Conservation (phyloP, 169 alveolate species). For the Eimeria praecox region DNA sequence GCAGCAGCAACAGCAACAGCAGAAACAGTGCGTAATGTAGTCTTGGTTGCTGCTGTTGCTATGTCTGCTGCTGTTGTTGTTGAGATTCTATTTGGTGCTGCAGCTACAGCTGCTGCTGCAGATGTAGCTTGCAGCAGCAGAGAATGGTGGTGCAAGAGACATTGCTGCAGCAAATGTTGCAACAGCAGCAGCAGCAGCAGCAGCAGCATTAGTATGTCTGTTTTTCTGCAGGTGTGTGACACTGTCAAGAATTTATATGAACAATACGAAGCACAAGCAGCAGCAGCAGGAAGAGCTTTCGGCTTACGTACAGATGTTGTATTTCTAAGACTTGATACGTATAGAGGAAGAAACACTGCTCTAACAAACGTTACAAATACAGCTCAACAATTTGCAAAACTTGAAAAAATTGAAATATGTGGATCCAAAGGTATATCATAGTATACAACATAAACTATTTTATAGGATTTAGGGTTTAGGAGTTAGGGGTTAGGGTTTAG, state of each 20-base stretch:
- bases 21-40: too few relatives aligned
- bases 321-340: constrained; percentile 95
- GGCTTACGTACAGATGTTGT: constrained; percentile 93
- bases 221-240: constrained; percentile 87
- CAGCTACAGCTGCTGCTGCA: background rate
- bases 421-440: constrained; percentile 95
- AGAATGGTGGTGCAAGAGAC: background rate
- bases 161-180: constrained; percentile 10
- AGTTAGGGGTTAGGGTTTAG: constrained; percentile 28
- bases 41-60: too few relatives aligned
- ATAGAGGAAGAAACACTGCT: constrained; percentile 95
- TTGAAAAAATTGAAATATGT: constrained; percentile 94
- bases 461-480: constrained; percentile 46
- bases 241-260: constrained; percentile 94
- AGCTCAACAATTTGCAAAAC: constrained; percentile 93
- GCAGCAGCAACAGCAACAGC: too few relatives aligned
- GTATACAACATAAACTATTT: background rate
- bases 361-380: constrained; percentile 94
- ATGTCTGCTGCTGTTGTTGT: background rate
- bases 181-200: background rate
- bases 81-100: background rate
- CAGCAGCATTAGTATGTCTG: background rate
- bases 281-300: constrained; percentile 88
- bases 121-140: background rate
- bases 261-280: constrained; percentile 86